phyloP scores from a whole-genome alignment of 345 rosid species.

The Kernera saxatilis region DNA sequence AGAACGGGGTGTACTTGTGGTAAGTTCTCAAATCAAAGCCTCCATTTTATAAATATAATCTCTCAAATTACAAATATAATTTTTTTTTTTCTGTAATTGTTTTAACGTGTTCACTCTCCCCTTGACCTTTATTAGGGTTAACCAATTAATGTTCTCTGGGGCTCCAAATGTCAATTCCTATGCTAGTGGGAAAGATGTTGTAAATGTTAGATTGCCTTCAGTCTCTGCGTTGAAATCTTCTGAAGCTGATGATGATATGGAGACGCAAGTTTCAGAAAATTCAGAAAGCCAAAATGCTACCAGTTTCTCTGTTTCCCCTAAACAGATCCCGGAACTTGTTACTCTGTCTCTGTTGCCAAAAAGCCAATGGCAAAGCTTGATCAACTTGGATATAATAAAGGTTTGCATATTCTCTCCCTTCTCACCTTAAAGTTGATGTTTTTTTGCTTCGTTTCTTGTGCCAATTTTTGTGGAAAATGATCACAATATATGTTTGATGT shows the following conservation, averaged over 20 bases:
- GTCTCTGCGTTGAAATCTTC: conserved; percentile 55
- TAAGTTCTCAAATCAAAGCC: conserved; percentile 29
- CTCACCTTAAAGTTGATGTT: background rate
- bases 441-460: background rate
- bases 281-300: conserved; percentile 25
- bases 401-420: conserved; percentile 30
- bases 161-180: conserved; percentile 53
- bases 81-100: background rate
- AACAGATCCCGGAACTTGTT: conserved; percentile 85
- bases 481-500: conserved; percentile 1
- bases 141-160: conserved; percentile 76
- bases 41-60: background rate
- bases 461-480: background rate
- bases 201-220: conserved; percentile 73
- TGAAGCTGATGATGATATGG: conserved; percentile 39
- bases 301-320: conserved; percentile 31
- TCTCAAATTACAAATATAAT: background rate
- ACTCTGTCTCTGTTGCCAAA: conserved; percentile 87
- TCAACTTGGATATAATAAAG: conserved; percentile 94
- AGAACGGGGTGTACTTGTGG: conserved; percentile 90
- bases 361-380: conserved; percentile 95
- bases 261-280: conserved; percentile 32
- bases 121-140: conserved; percentile 50
- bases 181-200: conserved; percentile 76
- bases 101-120: background rate